phyloP scores from a whole-genome alignment of 208 protist genomes.

The Wallacemonas sp. region DNA sequence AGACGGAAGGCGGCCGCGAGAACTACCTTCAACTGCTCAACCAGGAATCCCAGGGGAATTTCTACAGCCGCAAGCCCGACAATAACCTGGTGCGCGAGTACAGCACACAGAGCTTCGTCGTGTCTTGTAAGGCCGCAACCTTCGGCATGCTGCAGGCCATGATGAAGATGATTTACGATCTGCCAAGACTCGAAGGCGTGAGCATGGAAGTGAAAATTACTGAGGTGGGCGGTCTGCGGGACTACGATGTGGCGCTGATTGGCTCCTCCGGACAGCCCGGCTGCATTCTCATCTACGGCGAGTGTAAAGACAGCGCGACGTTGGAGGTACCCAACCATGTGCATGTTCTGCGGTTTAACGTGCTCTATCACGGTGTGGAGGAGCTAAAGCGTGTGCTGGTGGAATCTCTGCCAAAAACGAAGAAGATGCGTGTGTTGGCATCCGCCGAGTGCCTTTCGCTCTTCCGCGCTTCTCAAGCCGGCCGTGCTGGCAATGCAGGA shows the following conservation, averaged over 20 bases:
- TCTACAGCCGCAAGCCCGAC: conserved; percentile 82
- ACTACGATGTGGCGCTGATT: conserved; percentile 68
- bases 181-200: conserved; percentile 76
- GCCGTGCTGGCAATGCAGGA: conserved; percentile 75
- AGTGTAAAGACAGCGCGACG: conserved; percentile 52
- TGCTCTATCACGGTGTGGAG: conserved; percentile 89
- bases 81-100: conserved; percentile 81
- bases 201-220: conserved; percentile 70
- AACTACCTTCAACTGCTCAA: conserved; percentile 82
- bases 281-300: conserved; percentile 83
- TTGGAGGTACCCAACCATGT: conserved; percentile 80
- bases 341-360: conserved; percentile 71
- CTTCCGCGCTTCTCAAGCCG: conserved; percentile 85
- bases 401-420: conserved; percentile 64
- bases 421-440: conserved; percentile 59
- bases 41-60: conserved; percentile 65
- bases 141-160: conserved; percentile 91
- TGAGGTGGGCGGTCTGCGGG: conserved; percentile 69
- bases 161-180: conserved; percentile 83
- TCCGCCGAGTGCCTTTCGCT: conserved; percentile 77
- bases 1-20: conserved; percentile 70
- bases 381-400: conserved; percentile 79
- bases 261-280: conserved; percentile 61
- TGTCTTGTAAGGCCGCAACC: conserved; percentile 81
- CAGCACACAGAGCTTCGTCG: conserved; percentile 63